These are phyloP conservation scores for Suillus fuscotomentosus DNA, from an alignment of 768 basidiomycete genomes.

Conservation along the genomic window DNA sequence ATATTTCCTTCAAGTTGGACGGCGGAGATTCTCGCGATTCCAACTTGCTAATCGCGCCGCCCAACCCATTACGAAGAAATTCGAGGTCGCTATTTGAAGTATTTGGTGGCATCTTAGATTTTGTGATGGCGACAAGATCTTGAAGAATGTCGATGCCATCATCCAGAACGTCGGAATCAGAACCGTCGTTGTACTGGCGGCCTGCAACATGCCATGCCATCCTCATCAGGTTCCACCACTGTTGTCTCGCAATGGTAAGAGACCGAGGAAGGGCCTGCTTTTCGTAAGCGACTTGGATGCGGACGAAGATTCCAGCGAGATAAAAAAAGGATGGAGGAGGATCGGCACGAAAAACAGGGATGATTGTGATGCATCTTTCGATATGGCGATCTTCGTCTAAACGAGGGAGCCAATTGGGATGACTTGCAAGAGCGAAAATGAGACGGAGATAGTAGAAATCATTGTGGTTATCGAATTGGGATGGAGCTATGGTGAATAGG, in stretches of 20 bases:
- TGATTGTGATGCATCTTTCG: not conserved
- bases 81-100: not conserved
- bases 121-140: not conserved
- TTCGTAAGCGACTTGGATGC: not conserved
- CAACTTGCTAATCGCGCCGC: not conserved
- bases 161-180: not conserved
- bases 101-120: not conserved
- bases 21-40: not conserved
- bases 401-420: not conserved
- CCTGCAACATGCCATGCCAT: not conserved
- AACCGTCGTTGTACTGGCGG: too few relatives aligned
- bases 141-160: not conserved
- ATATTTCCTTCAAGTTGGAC: too few relatives aligned
- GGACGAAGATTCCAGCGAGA: not conserved
- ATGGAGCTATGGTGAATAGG: not conserved
- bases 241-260: not conserved
- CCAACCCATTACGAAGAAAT: not conserved
- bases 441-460: not conserved
- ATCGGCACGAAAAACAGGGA: not conserved
- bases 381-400: not conserved
- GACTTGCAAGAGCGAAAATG: not conserved
- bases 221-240: not conserved
- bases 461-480: too few relatives aligned
- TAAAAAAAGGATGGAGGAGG: not conserved
- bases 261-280: not conserved